Percentiles rank a stretch among this genome's conserved stretches.
Conservation (phyloP, 2,329 filamentous ascomycete species). For the Pleurostoma richardsiae region DNA sequence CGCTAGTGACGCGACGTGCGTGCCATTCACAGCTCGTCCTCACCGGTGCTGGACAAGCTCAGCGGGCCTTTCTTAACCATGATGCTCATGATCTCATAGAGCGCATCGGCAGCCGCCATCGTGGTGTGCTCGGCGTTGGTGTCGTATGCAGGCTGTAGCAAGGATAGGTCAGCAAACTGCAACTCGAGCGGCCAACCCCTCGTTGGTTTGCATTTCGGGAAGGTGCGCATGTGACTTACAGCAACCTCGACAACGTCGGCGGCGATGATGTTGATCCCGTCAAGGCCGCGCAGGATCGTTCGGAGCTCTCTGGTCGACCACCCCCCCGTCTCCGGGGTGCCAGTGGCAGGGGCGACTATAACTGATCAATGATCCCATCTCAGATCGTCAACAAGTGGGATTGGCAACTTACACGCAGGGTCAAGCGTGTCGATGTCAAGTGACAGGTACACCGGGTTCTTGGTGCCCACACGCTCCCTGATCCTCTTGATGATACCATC, state of each 20-base stretch:
- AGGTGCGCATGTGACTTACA: conserved; percentile 19
- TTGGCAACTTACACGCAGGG: conserved; percentile 58
- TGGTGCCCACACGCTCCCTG: conserved; percentile 66
- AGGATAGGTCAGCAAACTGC: not conserved
- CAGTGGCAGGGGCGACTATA: conserved; percentile 64
- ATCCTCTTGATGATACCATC: conserved; percentile 78
- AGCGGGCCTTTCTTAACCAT: conserved; percentile 74
- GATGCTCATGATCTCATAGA: conserved; percentile 76
- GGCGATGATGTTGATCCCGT: conserved; percentile 63
- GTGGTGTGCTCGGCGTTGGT: conserved; percentile 69
- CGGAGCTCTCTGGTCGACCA: conserved; percentile 71
- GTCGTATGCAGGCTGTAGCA: conserved; percentile 55
- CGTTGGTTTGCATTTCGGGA: no score
- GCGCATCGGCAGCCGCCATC: conserved; percentile 65
- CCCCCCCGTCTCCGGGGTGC: conserved; percentile 71
- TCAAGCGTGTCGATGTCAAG: conserved; percentile 88
- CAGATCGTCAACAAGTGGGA: no score
- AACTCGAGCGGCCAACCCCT: no score
- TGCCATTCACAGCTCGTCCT: conserved; percentile 9
- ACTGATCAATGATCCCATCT: no score
- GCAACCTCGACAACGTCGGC: conserved; percentile 72
- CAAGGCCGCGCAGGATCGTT: conserved; percentile 65
- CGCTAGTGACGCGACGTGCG: no score
- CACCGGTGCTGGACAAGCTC: conserved; percentile 9
- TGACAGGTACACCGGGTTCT: conserved; percentile 72